Base-by-base conservation (phyloP, 163 green algal genomes). In the Scenedesmus sp. region DNA sequence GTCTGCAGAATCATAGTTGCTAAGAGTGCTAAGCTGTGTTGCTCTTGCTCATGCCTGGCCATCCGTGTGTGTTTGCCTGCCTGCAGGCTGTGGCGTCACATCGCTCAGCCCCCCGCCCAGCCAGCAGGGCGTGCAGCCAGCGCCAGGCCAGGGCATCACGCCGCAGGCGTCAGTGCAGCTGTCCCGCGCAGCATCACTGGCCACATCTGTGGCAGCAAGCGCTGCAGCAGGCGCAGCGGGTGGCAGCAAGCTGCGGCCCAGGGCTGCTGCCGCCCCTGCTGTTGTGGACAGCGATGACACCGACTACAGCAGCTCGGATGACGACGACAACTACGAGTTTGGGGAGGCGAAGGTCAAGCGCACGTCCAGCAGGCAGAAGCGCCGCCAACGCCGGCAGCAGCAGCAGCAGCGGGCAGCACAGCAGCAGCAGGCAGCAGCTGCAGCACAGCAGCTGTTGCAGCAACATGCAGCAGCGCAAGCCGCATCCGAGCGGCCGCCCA, bases 241-340 rank as follows among this genome's bases (percentile, higher is more conserved):
- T 22, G 61, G 40, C 61, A 82, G 59, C 53, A 89, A 82, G 40
- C 65, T 82, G 37, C 40, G 61, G 61, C 61, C 43, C 3, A 49
- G 46, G 42, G 61, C 40, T 4, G 37, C 22, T 20, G 6, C 33
- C 20, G 46, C 83, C 22, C 42, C 43, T 40, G 43, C 79, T 65
- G 79, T 37, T 18, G 22, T 89, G 35, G 83, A 81, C 83, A 82
- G 59, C 82, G 83, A 89, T 43, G 83, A 81, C 26, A 44, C 56
- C 18, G 83, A 79, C 37, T 81, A 81, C 83, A 89, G 83, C 83
- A 89, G 85, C 68, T 83, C 65, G 6, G 84, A 89, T 51, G 56
- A 89, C 40, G 85, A 89, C 37, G 85, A 89, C 82, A 44, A 89
- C 68, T 89, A 83, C 40, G 85, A 89, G 30, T 89, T 83, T 83